These are phyloP conservation scores for Halophytophthora batemanensis DNA, from an alignment of 352 stramenopile species.

Conservation along the genomic window DNA sequence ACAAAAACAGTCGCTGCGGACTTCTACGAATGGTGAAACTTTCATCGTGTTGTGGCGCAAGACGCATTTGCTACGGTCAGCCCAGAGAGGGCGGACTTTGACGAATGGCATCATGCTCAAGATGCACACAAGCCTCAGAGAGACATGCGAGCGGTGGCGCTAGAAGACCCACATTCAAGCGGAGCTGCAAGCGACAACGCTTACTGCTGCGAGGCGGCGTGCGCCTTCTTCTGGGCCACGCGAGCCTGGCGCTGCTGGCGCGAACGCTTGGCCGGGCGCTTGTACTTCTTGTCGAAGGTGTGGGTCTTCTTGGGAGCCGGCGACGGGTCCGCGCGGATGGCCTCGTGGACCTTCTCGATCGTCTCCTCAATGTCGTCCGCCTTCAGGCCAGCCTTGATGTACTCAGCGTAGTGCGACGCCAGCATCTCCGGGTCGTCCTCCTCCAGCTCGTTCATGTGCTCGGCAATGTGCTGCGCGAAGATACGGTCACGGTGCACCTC, in stretches of 20 bases:
- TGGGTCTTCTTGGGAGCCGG: constrained; percentile 91
- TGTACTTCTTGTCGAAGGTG: constrained; percentile 94
- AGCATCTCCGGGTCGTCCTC: constrained; percentile 99
- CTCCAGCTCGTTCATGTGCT: constrained; percentile 99
- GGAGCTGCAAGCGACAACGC: constrained; percentile 3
- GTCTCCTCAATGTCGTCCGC: constrained; percentile 91
- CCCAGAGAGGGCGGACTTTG: constrained; percentile 1
- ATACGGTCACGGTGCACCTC: constrained; percentile 98
- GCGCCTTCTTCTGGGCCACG: constrained; percentile 97
- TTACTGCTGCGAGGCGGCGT: constrained; percentile 65
- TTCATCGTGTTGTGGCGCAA: constrained; percentile 31
- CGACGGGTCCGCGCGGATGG: constrained; percentile 96
- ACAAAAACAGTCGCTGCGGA: not conserved
- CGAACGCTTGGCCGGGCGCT: constrained; percentile 91
- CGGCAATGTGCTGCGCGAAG: constrained; percentile 96
- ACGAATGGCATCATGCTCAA: not conserved
- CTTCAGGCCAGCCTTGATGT: constrained; percentile 91
- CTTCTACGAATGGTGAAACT: constrained; percentile 23
- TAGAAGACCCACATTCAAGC: too few species aligned
- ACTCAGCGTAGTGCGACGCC: constrained; percentile 95
- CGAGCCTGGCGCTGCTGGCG: constrained; percentile 94
- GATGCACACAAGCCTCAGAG: not conserved
- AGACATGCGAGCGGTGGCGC: too few species aligned
- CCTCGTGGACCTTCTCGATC: constrained; percentile 95
- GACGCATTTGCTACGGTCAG: constrained; percentile 3